Base-by-base conservation (phyloP, 805 yeast genomes). In the Yamadazyma kitorensis region DNA sequence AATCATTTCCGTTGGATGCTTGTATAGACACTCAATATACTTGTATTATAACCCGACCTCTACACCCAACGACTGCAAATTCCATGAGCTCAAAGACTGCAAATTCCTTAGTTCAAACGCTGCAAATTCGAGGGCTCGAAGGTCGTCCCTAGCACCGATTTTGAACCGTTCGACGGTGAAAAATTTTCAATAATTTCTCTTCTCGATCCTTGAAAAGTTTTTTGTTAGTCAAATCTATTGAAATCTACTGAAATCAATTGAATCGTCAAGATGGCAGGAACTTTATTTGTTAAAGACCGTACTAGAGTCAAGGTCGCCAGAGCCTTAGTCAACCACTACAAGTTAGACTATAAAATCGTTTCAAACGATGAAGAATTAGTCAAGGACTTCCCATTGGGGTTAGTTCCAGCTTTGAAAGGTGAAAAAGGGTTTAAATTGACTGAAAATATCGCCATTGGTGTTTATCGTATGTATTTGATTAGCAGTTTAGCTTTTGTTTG, bases 401-500 rank as follows among this genome's bases (percentile, higher is more conserved):
- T 74, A 59, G 64, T 74, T 45, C 93, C 94, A 55, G 76, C 85
- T 43, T 81, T 80, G 47, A 45, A 73, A 53, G 88, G 85, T 31
- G 77, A 79, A 48, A 74, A 80, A 55, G 89, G 91, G 40, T 78
- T 67, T 72, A 81, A 80, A 61, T 69, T 84, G 56, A 71, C 75
- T 40, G 91, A 84, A 71, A 71, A 64, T 39, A 70, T 81, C 54
- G 89, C 93, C 41, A 61, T 84, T 52, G 51, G 71, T 49, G 55
- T 69, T 60, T 80, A 83, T 67, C 55, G 77, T 72, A 69, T 54
- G 78, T 73, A 48, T 44, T 7, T 9, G n/a, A n/a, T n/a, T n/a
- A n/a, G n/a, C n/a, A n/a, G n/a, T 5, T 32, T 18, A 6, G 6
- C 8, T 22, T 22, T 13, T 27, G 29, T 28, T 14, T 23, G 24